Evolutionary conservation across 2,329 filamentous ascomycete species (phyloP).

Genomic region (Venturia nashicola): DNA sequence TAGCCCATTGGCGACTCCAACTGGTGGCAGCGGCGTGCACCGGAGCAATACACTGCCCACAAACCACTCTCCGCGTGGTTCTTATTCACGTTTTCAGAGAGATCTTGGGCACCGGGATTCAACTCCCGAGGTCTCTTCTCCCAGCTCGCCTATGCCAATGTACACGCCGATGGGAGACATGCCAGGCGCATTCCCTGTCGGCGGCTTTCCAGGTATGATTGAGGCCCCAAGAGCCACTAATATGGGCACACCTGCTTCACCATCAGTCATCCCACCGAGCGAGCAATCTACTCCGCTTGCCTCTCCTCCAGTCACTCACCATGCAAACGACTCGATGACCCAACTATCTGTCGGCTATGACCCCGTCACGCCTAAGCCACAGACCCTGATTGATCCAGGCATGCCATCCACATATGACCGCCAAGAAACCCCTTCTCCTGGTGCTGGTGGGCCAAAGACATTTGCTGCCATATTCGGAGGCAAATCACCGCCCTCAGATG

Average conservation of each 20-base stretch:
- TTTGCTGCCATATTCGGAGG: slow-evolving; percentile 26
- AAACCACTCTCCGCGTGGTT: slow-evolving; percentile 67
- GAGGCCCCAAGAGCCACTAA: neutral
- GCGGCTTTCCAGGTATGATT: neutral
- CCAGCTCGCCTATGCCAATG: slow-evolving; percentile 15
- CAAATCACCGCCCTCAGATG: slow-evolving; percentile 23
- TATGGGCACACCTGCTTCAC: neutral
- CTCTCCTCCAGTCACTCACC: neutral
- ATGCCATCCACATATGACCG: neutral
- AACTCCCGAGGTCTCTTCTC: slow-evolving; percentile 28
- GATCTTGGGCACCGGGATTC: slow-evolving; percentile 21
- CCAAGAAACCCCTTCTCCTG: neutral
- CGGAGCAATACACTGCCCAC: slow-evolving; percentile 89
- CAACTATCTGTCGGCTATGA: neutral
- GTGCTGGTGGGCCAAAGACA: slow-evolving; percentile 9
- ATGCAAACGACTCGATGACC: neutral
- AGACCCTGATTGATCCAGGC: neutral
- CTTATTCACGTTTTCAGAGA: slow-evolving; percentile 46
- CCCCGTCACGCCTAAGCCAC: neutral
- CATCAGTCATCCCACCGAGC: neutral
- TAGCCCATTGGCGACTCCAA: slow-evolving; percentile 15
- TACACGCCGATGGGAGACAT: slow-evolving; percentile 11
- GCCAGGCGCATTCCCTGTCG: slow-evolving; percentile 9
- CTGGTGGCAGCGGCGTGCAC: slow-evolving; percentile 40
- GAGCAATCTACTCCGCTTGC: neutral